Percentiles rank a stretch among this genome's conserved stretches.
Evolutionary conservation across 2,329 filamentous ascomycete genomes (phyloP).

Genomic region (Elsinoe ampelina): DNA sequence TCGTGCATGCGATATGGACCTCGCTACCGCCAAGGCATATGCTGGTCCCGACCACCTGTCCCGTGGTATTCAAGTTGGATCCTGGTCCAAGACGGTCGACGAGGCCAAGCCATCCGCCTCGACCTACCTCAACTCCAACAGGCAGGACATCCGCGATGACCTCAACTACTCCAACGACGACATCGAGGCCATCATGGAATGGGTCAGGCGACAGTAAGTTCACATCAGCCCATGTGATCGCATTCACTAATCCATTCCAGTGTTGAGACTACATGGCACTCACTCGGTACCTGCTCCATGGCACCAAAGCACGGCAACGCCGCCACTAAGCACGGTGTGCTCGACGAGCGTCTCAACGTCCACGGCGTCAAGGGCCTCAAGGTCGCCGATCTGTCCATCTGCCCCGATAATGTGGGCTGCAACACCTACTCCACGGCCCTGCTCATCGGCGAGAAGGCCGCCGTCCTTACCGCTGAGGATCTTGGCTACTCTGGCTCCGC

Average conservation of each 20-base stretch:
- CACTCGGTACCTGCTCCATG: slow-evolving; percentile 63
- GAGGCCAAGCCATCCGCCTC: slow-evolving; percentile 43
- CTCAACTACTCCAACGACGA: slow-evolving; percentile 57
- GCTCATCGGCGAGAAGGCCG: slow-evolving; percentile 66
- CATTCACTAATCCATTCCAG: slow-evolving; percentile 32
- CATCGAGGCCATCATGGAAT: slow-evolving; percentile 58
- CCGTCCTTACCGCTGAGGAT: slow-evolving; percentile 61
- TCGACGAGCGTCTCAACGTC: slow-evolving; percentile 69
- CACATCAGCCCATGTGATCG: slow-evolving; percentile 4
- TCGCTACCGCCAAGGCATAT: slow-evolving; percentile 65
- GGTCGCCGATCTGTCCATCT: slow-evolving; percentile 67
- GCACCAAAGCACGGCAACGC: slow-evolving; percentile 66
- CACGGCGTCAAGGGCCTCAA: slow-evolving; percentile 69
- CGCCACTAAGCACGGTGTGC: slow-evolving; percentile 69
- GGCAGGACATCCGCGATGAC: slow-evolving; percentile 50
- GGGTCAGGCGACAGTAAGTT: slow-evolving; percentile 34
- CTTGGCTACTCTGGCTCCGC: slow-evolving; percentile 63
- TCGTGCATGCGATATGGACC: slow-evolving; percentile 61
- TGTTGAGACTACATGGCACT: slow-evolving; percentile 68
- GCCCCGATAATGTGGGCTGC: slow-evolving; percentile 65
- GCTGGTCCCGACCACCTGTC: slow-evolving; percentile 63
- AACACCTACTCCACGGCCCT: slow-evolving; percentile 59
- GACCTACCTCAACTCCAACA: slow-evolving; percentile 54
- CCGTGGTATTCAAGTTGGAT: slow-evolving; percentile 59
- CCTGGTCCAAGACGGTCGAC: slow-evolving; percentile 56